These are phyloP conservation scores for Lophium mytilinum DNA, from an alignment of 495 filamentous ascomycete species.

Conservation along the genomic window DNA sequence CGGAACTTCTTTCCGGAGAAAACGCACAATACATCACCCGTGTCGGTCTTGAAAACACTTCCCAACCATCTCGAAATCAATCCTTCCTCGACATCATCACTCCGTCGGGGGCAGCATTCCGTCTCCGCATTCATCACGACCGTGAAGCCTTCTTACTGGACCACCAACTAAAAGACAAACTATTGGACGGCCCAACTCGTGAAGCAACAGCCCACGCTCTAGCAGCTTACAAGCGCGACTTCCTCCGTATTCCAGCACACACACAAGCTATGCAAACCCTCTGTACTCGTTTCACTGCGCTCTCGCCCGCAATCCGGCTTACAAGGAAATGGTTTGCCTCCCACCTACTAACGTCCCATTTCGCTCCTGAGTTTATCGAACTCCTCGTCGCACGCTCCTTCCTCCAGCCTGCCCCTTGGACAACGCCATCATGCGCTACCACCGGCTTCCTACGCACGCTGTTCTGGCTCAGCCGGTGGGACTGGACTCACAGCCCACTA, in stretches of 20 bases:
- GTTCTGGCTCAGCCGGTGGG: slow-evolving; percentile 71
- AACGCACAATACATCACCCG: slow-evolving; percentile 47
- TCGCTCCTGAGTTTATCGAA: slow-evolving; percentile 76
- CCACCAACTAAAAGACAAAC: slow-evolving; percentile 64
- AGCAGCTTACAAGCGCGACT: slow-evolving; percentile 59
- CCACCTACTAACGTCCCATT: slow-evolving; percentile 68
- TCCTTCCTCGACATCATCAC: slow-evolving; percentile 79
- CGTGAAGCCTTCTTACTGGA: slow-evolving; percentile 77
- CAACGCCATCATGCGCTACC: slow-evolving; percentile 65
- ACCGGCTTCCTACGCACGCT: slow-evolving; percentile 77
- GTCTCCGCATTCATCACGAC: slow-evolving; percentile 68
- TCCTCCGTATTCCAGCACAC: slow-evolving; percentile 65
- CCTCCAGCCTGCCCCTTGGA: slow-evolving; percentile 75
- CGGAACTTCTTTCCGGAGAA: slow-evolving; percentile 53
- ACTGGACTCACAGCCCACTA: slow-evolving; percentile 78
- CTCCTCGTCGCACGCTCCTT: slow-evolving; percentile 68
- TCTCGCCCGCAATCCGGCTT: slow-evolving; percentile 81
- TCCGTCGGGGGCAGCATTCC: slow-evolving; percentile 56
- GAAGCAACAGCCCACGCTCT: slow-evolving; percentile 62
- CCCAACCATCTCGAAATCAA: slow-evolving; percentile 58
- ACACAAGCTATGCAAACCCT: slow-evolving; percentile 70
- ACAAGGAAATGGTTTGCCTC: slow-evolving; percentile 82
- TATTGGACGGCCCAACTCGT: slow-evolving; percentile 48
- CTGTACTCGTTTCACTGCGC: slow-evolving; percentile 68
- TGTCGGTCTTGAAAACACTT: slow-evolving; percentile 73